phyloP scores from a whole-genome alignment of 75 land plant genomes.

The Sequoia sempervirens region DNA sequence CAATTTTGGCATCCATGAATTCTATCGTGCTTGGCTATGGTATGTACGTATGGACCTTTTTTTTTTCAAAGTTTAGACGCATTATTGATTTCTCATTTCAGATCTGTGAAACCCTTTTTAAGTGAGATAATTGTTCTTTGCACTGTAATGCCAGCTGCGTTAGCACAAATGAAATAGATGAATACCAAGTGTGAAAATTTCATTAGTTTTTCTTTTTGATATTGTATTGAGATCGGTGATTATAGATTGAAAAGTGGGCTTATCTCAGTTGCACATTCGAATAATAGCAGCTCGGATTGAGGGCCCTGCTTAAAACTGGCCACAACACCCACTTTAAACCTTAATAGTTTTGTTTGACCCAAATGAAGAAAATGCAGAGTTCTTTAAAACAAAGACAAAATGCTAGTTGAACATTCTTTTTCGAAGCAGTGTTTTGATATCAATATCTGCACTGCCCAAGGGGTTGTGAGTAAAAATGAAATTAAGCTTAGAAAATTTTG shows the following conservation, averaged over 20 bases:
- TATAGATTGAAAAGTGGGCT: not conserved
- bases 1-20: constrained; percentile 49
- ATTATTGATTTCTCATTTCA: not conserved
- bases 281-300: not conserved
- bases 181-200: no score
- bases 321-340: no score
- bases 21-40: constrained; percentile 64
- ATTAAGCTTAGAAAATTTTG: not conserved
- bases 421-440: not conserved
- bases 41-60: not conserved
- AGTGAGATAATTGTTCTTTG: not conserved
- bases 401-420: not conserved
- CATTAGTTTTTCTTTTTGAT: no score
- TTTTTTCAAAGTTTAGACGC: no score
- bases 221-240: not conserved
- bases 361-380: not conserved
- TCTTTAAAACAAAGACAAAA: not conserved
- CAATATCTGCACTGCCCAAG: not conserved
- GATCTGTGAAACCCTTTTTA: not conserved
- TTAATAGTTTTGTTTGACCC: not conserved
- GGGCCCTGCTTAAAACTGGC: not conserved
- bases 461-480: not conserved
- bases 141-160: not conserved
- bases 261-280: no score
- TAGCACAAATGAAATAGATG: not conserved